Evolutionary conservation across 192 early-diverging fungal species (phyloP), one percentile per base, ranked within the genome.

Genomic region (Linnemannia elongata): DNA sequence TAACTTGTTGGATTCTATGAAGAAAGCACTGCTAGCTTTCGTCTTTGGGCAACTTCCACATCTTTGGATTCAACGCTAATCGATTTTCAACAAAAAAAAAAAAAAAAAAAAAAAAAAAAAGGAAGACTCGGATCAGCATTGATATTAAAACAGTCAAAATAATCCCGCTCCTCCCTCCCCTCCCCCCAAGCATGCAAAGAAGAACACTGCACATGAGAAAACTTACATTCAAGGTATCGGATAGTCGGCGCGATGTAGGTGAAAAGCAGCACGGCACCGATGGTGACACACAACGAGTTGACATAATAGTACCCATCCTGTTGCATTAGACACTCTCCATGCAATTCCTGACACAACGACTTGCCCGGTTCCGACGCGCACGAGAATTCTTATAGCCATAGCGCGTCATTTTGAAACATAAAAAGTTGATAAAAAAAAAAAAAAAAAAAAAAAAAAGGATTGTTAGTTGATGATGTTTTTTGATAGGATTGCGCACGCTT

Each of bases 271-370:
- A 87, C 42, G 22, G 91, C 60, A 9, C 97, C 95, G 63, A 96
- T 39, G 13, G 94, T 41, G 0, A 96, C 89, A 76, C 96, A 97
- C 5, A 90, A 79, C 0, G 91, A 86, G 27, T 94, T 93, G 38
- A 97, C 96, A 81, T 93, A 89, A 77, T 97, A 98, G 88, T 98
- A 99, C 3, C 98, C 98, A 87, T 99, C 98, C 73, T 89, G 94
- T n/a, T 87, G 72, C 30, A 94, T 88, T 12, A 89, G 63, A 88
- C 98, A 99, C 4, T 73, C 55, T 20, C 97, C 97, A 49, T 90
- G 92, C 17, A 94, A 54, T 13, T 82, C 82, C n/a, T 82, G 84
- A 81, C 98, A 99, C 12, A 86, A 78, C 8, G 84, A 52, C 76
- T 94, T 95, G 22, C 92, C 89, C 5, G 90, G 90, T 33, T 97